Base-by-base conservation (phyloP, 495 filamentous ascomycete species). In the Pseudomonodictys pantanalensis region DNA sequence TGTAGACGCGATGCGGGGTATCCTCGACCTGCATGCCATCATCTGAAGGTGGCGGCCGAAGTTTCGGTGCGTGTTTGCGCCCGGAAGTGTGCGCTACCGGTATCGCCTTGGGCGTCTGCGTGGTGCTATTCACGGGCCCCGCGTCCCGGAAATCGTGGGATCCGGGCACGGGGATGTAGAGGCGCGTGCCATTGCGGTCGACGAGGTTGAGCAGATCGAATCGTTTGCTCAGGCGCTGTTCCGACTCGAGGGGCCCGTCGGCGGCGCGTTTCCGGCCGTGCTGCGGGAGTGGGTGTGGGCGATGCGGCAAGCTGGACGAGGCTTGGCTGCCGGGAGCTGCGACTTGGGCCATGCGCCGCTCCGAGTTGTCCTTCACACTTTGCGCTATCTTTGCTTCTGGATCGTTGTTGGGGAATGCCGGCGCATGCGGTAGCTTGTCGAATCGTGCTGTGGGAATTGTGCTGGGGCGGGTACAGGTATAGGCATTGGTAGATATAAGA, bases 21-120 rank as follows among this genome's bases (percentile, higher is more conserved):
- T 96, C 86, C 75, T 98, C 93, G 50, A 97, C 73, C 48, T 89
- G 80, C 93, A 98, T 95, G 32, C 71, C 60, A 63, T 92, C 86
- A 56, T 79, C 73, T n/a, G 60, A 42, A 3, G 42, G 64, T 2
- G 63, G 22, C 15, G 5, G 41, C 43, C 29, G 29, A 17, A 57
- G 62, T 22, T 49, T 51, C 22, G 29, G 35, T 20, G 24, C n/a
- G 23, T 48, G 18, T 38, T 59, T 52, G 25, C 45, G 22, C 2
- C 10, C 9, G 32, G 12, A 47, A 20, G 43, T 23, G 32, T 32
- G 52, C 2, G 60, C 23, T 20, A 35, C 30, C 28, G 46, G 54
- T 44, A 15, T 11, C 30, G 52, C 35, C 20, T 29, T 51, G 23
- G 63, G 20, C 28, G 38, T 6, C 7, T 25, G 35, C 39, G 39